Conservation (phyloP, 208 protist species). For the Leishmania aethiopica region DNA sequence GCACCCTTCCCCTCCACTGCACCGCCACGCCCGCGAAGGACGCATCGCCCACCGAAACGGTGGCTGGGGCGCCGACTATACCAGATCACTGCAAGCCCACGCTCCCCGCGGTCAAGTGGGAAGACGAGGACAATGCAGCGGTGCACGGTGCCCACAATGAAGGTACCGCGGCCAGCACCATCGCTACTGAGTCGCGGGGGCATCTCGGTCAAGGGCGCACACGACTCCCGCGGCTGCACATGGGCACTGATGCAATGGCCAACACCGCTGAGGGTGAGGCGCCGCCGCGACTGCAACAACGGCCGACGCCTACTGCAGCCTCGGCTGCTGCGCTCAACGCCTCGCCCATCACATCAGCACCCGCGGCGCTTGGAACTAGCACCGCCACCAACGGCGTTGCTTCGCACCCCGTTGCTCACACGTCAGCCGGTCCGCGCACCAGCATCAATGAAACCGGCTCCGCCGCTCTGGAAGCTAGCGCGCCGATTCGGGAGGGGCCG, state of each 20-base stretch:
- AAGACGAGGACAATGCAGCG: slow-evolving; percentile 2
- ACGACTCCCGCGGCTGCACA: neutral
- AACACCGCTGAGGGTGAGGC: neutral
- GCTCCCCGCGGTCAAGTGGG: neutral
- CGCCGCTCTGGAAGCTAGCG: neutral
- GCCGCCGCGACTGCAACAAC: neutral
- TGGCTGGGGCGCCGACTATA: neutral
- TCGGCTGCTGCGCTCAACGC: neutral
- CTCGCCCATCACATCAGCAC: slow-evolving; percentile 5
- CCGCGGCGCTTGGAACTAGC: neutral
- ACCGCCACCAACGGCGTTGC: neutral
- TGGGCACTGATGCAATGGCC: neutral
- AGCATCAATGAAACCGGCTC: neutral
- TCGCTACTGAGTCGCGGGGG: neutral
- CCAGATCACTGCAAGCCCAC: slow-evolving; percentile 11
- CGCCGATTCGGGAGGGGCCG: slow-evolving; percentile 36
- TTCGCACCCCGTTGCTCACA: too few species aligned
- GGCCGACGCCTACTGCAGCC: neutral
- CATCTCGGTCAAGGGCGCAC: neutral
- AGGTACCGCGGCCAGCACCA: neutral
- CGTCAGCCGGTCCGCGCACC: neutral
- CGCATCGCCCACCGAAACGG: neutral
- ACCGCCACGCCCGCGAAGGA: neutral
- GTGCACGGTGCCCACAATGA: too few species aligned
- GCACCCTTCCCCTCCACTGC: slow-evolving; percentile 8